Percentiles rank a stretch among this genome's conserved stretches.
phyloP scores from a whole-genome alignment of 2,329 filamentous ascomycete genomes.

The Trichoderma aggressivum region DNA sequence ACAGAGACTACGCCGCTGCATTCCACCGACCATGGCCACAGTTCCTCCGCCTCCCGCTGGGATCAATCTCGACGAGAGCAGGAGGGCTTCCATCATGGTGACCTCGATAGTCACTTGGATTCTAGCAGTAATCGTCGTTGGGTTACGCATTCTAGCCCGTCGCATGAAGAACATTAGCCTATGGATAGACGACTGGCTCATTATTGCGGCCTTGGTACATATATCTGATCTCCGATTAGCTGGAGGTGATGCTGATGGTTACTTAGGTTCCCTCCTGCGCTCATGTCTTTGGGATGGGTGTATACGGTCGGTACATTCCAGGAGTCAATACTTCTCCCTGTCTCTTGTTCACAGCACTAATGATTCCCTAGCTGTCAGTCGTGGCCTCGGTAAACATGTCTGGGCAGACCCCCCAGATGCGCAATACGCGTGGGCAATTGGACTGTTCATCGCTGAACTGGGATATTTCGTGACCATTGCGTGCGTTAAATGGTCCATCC shows the following conservation, averaged over 20 bases:
- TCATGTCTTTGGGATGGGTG: conserved; percentile 20
- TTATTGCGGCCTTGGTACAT: conserved; percentile 25
- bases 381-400: conserved; percentile 25
- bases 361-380: conserved; percentile 20
- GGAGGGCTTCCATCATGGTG: conserved; percentile 20
- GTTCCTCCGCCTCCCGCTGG: conserved; percentile 20
- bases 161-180: conserved; percentile 21
- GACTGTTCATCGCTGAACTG: conserved; percentile 25
- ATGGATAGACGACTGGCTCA: conserved; percentile 29
- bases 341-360: background rate
- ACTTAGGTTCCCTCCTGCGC: conserved; percentile 17
- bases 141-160: conserved; percentile 23
- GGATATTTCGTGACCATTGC: conserved; percentile 23
- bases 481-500: conserved; percentile 26
- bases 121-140: conserved; percentile 21
- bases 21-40: background rate
- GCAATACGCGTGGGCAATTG: conserved; percentile 22
- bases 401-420: conserved; percentile 25
- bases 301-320: conserved; percentile 22
- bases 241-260: background rate
- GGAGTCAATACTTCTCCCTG: background rate
- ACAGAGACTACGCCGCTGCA: background rate
- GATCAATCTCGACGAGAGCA: conserved; percentile 24
- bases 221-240: too few relatives aligned
- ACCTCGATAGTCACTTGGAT: conserved; percentile 21